Conservation (phyloP, 1,284 basidiomycete species). For the Ceraceosorus bombacis region DNA sequence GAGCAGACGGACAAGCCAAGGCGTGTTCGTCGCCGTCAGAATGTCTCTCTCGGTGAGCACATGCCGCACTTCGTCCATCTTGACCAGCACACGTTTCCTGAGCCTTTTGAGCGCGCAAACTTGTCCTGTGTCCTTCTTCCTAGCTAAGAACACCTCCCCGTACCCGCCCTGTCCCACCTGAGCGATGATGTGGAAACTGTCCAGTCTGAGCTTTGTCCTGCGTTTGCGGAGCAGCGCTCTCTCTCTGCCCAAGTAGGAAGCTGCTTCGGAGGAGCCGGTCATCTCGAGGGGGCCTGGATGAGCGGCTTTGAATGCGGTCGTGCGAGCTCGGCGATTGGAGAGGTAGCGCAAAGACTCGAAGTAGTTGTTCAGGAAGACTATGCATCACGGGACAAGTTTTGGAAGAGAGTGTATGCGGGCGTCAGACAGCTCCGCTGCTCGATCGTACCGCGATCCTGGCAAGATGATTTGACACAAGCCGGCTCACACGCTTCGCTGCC, state of each 20-base stretch:
- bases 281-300: background rate
- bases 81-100: slow-evolving; percentile 45
- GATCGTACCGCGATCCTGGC: too few species aligned
- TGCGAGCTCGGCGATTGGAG: slow-evolving; percentile 36
- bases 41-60: slow-evolving; percentile 47
- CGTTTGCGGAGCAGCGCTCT: slow-evolving; percentile 43
- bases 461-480: too few species aligned
- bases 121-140: slow-evolving; percentile 46
- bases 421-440: background rate
- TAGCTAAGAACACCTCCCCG: slow-evolving; percentile 46
- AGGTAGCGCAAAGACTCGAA: slow-evolving; percentile 46
- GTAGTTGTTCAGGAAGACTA: slow-evolving; percentile 47
- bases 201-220: slow-evolving; percentile 42
- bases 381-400: background rate
- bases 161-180: slow-evolving; percentile 48
- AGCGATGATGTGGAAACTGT: slow-evolving; percentile 47
- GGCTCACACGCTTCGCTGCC: too few species aligned
- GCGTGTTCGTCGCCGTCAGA: slow-evolving; percentile 44
- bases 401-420: background rate
- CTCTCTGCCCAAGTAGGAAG: slow-evolving; percentile 38
- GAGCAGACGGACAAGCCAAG: slow-evolving; percentile 44
- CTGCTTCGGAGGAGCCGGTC: slow-evolving; percentile 62
- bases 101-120: slow-evolving; percentile 47
- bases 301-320: slow-evolving; percentile 66
- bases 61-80: slow-evolving; percentile 48